A percentile compares a stretch with the other conserved stretches of the same genome.
Conservation (phyloP, 2,329 filamentous ascomycete species). For the Didymosphaeria variabile region DNA sequence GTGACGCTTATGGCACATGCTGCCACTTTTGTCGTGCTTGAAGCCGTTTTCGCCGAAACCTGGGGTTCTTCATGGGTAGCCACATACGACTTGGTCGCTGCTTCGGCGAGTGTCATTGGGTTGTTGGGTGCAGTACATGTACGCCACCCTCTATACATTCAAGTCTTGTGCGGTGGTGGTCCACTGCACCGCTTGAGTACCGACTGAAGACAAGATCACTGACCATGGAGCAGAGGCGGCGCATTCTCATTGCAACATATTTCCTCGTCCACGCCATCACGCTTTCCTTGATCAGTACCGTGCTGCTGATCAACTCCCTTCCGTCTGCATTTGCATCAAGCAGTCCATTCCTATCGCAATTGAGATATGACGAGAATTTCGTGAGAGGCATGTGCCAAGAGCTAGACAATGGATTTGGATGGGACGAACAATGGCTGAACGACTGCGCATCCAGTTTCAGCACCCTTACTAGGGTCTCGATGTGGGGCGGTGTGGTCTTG, state of each 20-base stretch:
- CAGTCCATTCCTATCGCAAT: slow-evolving; percentile 34
- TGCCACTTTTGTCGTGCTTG: slow-evolving; percentile 30
- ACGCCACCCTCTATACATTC: slow-evolving; percentile 23
- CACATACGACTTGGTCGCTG: slow-evolving; percentile 52
- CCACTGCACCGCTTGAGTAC: background rate
- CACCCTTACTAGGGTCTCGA: slow-evolving; percentile 33
- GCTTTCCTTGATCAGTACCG: slow-evolving; percentile 38
- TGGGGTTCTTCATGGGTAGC: slow-evolving; percentile 44
- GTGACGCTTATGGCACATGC: slow-evolving; percentile 40
- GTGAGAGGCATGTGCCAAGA: slow-evolving; percentile 33
- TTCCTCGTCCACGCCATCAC: slow-evolving; percentile 36
- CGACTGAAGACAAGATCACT: slow-evolving; percentile 18
- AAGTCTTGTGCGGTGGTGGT: slow-evolving; percentile 4
- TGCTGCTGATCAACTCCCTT: slow-evolving; percentile 35
- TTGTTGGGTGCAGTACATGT: slow-evolving; percentile 56
- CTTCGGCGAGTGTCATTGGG: slow-evolving; percentile 52
- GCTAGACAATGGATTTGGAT: slow-evolving; percentile 37
- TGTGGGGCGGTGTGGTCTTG: slow-evolving; percentile 33
- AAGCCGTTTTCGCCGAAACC: slow-evolving; percentile 44
- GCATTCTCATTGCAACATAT: slow-evolving; percentile 37
- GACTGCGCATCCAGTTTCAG: slow-evolving; percentile 40
- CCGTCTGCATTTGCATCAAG: slow-evolving; percentile 30
- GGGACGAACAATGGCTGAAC: slow-evolving; percentile 39
- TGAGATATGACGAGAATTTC: slow-evolving; percentile 30
- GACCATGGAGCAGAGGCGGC: slow-evolving; percentile 31